Conservation (phyloP, 2,329 filamentous ascomycete species). For the Pyrenochaeta sp. region DNA sequence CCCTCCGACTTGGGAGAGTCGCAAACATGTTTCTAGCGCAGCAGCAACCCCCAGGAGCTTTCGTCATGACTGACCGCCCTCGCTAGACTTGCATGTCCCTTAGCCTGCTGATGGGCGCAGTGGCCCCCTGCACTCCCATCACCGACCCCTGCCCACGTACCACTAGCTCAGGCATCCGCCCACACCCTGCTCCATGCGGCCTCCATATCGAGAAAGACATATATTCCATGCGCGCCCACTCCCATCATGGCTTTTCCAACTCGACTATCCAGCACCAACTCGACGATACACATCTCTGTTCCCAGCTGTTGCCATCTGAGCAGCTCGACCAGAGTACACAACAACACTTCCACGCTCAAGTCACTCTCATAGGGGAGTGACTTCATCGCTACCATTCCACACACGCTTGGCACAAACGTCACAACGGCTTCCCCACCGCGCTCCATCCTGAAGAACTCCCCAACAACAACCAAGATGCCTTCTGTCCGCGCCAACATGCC, state of each 20-base stretch:
- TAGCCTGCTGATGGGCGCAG: conserved; percentile 27
- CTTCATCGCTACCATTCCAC: conserved; percentile 37
- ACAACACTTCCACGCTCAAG: conserved; percentile 19
- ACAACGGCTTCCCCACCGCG: conserved; percentile 41
- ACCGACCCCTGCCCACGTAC: too few species aligned
- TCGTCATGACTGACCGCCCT: conserved; percentile 50
- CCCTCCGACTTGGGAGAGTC: conserved; percentile 35
- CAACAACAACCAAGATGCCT: conserved; percentile 41
- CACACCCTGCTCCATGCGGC: conserved; percentile 26
- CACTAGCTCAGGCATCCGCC: conserved; percentile 37
- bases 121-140: neutral
- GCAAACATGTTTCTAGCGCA: conserved; percentile 27
- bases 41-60: conserved; percentile 17
- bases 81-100: conserved; percentile 17
- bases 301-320: conserved; percentile 16
- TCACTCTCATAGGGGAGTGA: conserved; percentile 35
- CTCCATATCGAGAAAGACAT: conserved; percentile 41
- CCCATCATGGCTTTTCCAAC: conserved; percentile 30
- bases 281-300: conserved; percentile 9
- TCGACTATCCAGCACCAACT: conserved; percentile 19
- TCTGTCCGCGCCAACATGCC: conserved; percentile 45
- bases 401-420: conserved; percentile 32
- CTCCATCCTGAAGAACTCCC: conserved; percentile 45
- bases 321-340: conserved; percentile 19
- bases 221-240: conserved; percentile 36